Evolutionary conservation across 257 asterid genomes (phyloP), one percentile per base, ranked within the genome.

Genomic region (Plectranthus barbatus): DNA sequence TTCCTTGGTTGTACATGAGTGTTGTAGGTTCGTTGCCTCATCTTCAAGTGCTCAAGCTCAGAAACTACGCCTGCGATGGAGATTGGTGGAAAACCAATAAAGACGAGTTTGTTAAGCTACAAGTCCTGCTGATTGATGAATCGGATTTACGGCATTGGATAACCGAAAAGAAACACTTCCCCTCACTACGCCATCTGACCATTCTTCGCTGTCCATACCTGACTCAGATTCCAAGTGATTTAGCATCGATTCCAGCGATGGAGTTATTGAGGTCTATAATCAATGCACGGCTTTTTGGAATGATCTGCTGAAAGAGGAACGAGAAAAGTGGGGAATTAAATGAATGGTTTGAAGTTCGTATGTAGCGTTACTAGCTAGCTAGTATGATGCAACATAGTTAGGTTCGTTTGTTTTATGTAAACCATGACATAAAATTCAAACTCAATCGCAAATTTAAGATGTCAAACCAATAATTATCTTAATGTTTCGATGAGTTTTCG

Each of bases 21-120:
- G 14, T 2, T 19, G 57, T 67, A 20, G 72, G 72, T 4, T 56
- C 41, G 15, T 46, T 67, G 66, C 72, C 58, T 45, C 3, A 19
- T 29, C 65, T 67, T 56, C 48, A 56, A 56, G 65, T 20, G 19
- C 56, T 67, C 5, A 67, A 67, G 6, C 57, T 67, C 0, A 64
- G 70, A 24, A 4, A 51, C 18, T 5, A n/a, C 18, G 62, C 62
- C 0, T 64, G 62, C 61, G 13, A 24, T 42, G 66, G 66, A 10
- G 42, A 60, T 1, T 4, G 1, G 2, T 60, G 66, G 66, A 29
- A 23, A 26, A 60, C 54, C 0, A 60, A 2, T 26, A 54, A 44
- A 3, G 54, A 11, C 0, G 17, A 42, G 2, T 60, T 60, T 44
- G 6, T 2, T 42, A 0, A 9, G 1, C 33, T 59, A 37, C 2